A percentile compares a stretch with the other conserved stretches of the same genome.
phyloP scores from a whole-genome alignment of 768 basidiomycete genomes.

The Trametes sanguinea region DNA sequence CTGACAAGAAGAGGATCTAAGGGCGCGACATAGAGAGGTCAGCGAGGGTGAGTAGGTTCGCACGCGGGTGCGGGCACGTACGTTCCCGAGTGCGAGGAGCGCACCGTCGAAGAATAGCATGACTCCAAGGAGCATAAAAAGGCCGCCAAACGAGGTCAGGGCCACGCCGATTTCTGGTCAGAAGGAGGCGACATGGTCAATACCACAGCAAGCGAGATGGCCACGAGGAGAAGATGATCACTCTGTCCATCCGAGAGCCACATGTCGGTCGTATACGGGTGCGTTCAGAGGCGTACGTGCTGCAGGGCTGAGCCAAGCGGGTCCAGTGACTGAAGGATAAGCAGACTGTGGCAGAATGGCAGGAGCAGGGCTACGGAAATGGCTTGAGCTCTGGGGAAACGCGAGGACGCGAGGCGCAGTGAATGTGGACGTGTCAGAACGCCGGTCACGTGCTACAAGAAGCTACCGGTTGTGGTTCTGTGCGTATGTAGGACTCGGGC shows the following conservation, averaged over 20 bases:
- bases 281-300: neutral
- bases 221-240: conserved; percentile 25
- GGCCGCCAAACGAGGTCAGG: conserved; percentile 89
- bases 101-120: conserved; percentile 97
- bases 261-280: conserved; percentile 39
- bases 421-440: neutral
- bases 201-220: neutral
- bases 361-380: no score
- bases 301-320: neutral
- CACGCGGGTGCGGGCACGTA: conserved; percentile 40
- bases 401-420: neutral
- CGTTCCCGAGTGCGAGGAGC: conserved; percentile 95
- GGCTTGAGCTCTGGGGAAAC: neutral
- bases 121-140: conserved; percentile 96
- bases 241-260: conserved; percentile 72
- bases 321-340: no score
- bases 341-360: no score
- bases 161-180: conserved; percentile 92
- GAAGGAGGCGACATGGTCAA: neutral
- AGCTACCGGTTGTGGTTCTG: neutral
- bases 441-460: neutral
- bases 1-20: conserved; percentile 91
- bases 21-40: neutral
- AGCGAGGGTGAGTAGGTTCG: conserved; percentile 13
- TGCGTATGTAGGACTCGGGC: no score